Evolutionary conservation across 1,139 yeast genomes (phyloP), one percentile per base, ranked within the genome.

Genomic region (Pichia sp.): DNA sequence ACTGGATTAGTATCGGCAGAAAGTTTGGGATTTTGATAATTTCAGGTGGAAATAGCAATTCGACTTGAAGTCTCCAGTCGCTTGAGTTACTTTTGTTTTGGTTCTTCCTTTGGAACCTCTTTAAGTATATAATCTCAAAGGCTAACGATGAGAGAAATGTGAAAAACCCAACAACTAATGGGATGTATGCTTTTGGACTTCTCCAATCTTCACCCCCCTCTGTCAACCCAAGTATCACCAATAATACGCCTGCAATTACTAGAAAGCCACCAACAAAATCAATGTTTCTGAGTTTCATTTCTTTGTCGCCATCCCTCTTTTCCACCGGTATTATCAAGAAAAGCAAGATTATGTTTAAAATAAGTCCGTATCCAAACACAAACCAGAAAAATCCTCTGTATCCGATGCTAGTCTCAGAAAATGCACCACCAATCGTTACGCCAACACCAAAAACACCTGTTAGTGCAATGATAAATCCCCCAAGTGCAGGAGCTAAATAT

Each of bases 351-450:
- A 65, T 29, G 8, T 60, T 47, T 3, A 57, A 34, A 4, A 61
- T 4, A 5, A 61, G 50, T 0, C 50, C 53, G 8, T 53, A 53
- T 42, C 47, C 74, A 61, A 69, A 69, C 0, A 67, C 60, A 47
- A 70, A 62, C 46, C 64, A 72, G 50, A 67, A 70, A 13, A 70
- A 58, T 1, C 68, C 69, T 47, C 61, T 61, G 52, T 71, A 72
- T 0, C 76, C 76, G 45, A 69, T 59, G 2, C 38, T 16, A 1
- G 73, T 61, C 23, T 53, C 52, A 2, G 67, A 58, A 51, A 73
- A 72, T 0, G 72, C 76, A 45, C 75, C 76, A n/a, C 76, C 75
- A 4, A 72, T 29, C 11, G 72, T 48, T 4, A 64, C 50, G 2
- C 75, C 76, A 8, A 69, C 3, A 5, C 74, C 73, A 13, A 64